Conservation (phyloP, 2,329 filamentous ascomycete species). For the Xylariales sp. region DNA sequence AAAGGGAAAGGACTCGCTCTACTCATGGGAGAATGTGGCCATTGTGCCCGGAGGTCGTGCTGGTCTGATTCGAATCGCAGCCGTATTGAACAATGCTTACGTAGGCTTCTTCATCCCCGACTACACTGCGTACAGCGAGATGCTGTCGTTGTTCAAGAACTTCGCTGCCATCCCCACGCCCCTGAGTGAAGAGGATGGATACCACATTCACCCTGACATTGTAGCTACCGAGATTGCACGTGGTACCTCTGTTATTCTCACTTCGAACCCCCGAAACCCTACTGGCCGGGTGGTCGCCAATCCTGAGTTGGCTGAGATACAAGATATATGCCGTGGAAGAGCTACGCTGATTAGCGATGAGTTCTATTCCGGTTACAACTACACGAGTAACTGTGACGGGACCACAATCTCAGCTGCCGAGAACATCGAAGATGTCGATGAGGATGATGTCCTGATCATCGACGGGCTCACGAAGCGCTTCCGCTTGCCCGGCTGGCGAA, state of each 20-base stretch:
- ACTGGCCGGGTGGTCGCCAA: slow-evolving; percentile 84
- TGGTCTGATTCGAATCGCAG: slow-evolving; percentile 89
- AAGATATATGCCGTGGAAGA: slow-evolving; percentile 85
- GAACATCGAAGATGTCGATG: slow-evolving; percentile 84
- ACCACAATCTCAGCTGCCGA: slow-evolving; percentile 82
- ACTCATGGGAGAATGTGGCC: slow-evolving; percentile 96
- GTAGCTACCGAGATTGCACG: slow-evolving; percentile 87
- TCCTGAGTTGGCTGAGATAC: slow-evolving; percentile 81
- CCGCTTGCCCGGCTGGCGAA: slow-evolving; percentile 91
- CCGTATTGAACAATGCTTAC: slow-evolving; percentile 87
- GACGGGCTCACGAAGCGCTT: slow-evolving; percentile 96
- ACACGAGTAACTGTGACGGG: slow-evolving; percentile 87
- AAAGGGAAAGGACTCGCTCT: slow-evolving; percentile 79
- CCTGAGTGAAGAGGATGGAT: slow-evolving; percentile 77
- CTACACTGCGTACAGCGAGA: slow-evolving; percentile 97
- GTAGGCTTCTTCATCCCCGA: slow-evolving; percentile 92
- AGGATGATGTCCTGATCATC: slow-evolving; percentile 89
- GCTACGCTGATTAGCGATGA: slow-evolving; percentile 94
- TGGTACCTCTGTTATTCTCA: slow-evolving; percentile 83
- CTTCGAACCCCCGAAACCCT: slow-evolving; percentile 92
- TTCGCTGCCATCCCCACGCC: slow-evolving; percentile 86
- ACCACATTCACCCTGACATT: slow-evolving; percentile 90
- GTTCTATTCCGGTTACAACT: slow-evolving; percentile 96
- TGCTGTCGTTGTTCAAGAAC: slow-evolving; percentile 92
- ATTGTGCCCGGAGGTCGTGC: slow-evolving; percentile 93